phyloP scores from a whole-genome alignment of 1,284 basidiomycete species.

The Ganoderma leucocontextum region DNA sequence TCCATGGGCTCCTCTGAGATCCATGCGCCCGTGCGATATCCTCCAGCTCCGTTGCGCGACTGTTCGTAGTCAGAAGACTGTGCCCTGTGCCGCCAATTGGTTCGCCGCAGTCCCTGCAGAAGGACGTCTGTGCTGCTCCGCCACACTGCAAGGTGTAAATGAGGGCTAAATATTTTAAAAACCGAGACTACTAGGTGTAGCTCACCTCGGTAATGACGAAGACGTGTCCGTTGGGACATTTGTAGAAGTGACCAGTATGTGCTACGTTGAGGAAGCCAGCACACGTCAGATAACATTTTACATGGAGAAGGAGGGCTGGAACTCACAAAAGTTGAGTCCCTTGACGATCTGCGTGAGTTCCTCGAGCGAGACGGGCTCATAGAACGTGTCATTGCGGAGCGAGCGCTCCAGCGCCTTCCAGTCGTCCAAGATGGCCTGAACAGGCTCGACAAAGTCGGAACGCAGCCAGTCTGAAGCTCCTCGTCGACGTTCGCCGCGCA shows the following conservation, averaged over 20 bases:
- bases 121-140: conserved; percentile 53
- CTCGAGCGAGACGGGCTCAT: conserved; percentile 54
- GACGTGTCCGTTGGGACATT: conserved; percentile 38
- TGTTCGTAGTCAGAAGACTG: conserved; percentile 49
- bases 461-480: conserved; percentile 44
- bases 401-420: conserved; percentile 45
- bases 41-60: conserved; percentile 54
- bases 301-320: conserved; percentile 2
- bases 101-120: conserved; percentile 63
- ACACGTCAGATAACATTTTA: conserved; percentile 7
- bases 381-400: conserved; percentile 46
- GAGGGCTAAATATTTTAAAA: background rate
- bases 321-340: conserved; percentile 53
- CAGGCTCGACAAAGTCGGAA: conserved; percentile 43
- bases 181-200: background rate
- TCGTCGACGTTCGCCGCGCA: conserved; percentile 25
- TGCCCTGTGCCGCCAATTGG: conserved; percentile 59
- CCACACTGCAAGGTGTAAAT: conserved; percentile 52
- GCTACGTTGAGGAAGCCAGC: conserved; percentile 38
- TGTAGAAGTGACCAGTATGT: conserved; percentile 54
- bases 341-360: conserved; percentile 57
- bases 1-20: conserved; percentile 6
- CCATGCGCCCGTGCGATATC: conserved; percentile 42
- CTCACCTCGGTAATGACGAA: conserved; percentile 40
- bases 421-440: conserved; percentile 45